Evolutionary conservation across 2,329 filamentous ascomycete species (phyloP).

Genomic region (Nemania sp.): DNA sequence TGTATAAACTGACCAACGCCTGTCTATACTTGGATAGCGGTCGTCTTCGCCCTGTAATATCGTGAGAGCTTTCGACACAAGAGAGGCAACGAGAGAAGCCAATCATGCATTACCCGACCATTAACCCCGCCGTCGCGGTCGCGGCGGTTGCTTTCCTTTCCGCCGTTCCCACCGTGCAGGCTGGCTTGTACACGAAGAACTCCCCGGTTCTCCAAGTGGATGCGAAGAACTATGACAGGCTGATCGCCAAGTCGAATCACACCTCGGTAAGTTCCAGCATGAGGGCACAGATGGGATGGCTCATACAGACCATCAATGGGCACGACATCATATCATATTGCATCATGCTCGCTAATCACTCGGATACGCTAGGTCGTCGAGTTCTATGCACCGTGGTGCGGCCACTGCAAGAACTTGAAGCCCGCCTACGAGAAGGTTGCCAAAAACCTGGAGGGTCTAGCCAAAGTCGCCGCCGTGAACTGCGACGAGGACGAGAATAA

Average conservation of each 20-base stretch:
- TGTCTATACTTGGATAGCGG: no score
- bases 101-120: slow-evolving; percentile 55
- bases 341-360: slow-evolving; percentile 13
- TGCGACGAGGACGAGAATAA: slow-evolving; percentile 96
- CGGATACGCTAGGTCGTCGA: slow-evolving; percentile 60
- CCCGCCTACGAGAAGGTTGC: slow-evolving; percentile 95
- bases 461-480: slow-evolving; percentile 91
- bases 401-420: slow-evolving; percentile 94
- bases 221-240: slow-evolving; percentile 74
- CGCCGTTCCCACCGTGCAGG: slow-evolving; percentile 66
- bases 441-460: slow-evolving; percentile 84
- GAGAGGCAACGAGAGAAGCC: slow-evolving; percentile 3
- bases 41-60: no score
- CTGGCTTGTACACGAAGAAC: slow-evolving; percentile 79
- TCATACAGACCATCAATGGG: no score
- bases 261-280: slow-evolving; percentile 69
- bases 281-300: no score
- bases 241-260: slow-evolving; percentile 88
- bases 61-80: slow-evolving; percentile 2
- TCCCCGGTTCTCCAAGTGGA: slow-evolving; percentile 86
- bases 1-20: slow-evolving; percentile 8
- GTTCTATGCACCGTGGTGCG: slow-evolving; percentile 98
- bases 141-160: slow-evolving; percentile 67
- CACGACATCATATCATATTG: no score
- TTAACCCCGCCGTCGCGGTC: slow-evolving; percentile 56